Evolutionary conservation across 1,284 basidiomycete species (phyloP).

Genomic region (Puccinia horiana): DNA sequence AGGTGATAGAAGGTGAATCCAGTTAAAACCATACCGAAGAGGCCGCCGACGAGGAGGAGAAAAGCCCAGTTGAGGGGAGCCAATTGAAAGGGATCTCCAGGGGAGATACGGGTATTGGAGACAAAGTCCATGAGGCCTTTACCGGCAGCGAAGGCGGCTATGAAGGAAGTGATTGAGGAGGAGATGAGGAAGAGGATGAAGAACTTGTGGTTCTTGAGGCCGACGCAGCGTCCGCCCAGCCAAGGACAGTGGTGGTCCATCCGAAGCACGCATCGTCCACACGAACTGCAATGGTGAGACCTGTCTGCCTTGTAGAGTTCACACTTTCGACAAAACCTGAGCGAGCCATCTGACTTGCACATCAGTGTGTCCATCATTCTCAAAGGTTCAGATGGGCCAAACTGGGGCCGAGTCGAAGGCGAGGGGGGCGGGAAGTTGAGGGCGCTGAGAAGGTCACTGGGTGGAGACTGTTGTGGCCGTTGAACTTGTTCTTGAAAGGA

Average conservation of each 20-base stretch:
- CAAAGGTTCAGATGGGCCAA: background rate
- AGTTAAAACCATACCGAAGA: slow-evolving; percentile 53
- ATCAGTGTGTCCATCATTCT: slow-evolving; percentile 17
- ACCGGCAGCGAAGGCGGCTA: slow-evolving; percentile 52
- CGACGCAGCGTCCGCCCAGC: slow-evolving; percentile 58
- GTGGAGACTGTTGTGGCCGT: slow-evolving; percentile 7
- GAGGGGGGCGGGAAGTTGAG: background rate
- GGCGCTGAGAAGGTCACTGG: background rate
- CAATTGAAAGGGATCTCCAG: slow-evolving; percentile 54
- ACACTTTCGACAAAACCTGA: slow-evolving; percentile 52
- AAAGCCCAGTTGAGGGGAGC: slow-evolving; percentile 58
- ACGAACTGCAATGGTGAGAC: slow-evolving; percentile 56
- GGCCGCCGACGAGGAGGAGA: slow-evolving; percentile 55
- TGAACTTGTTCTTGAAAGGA: slow-evolving; percentile 45
- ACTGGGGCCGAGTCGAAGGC: background rate
- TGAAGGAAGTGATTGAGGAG: slow-evolving; percentile 55
- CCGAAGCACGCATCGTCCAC: slow-evolving; percentile 54
- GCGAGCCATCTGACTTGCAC: slow-evolving; percentile 49
- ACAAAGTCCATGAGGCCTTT: slow-evolving; percentile 53
- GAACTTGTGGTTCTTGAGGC: slow-evolving; percentile 58
- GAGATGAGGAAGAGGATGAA: slow-evolving; percentile 59
- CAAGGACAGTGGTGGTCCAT: slow-evolving; percentile 56
- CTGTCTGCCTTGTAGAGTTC: slow-evolving; percentile 55
- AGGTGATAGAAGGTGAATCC: slow-evolving; percentile 56
- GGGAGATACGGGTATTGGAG: background rate